Percentiles rank a stretch among this genome's conserved stretches.
Conservation (phyloP, 2,329 filamentous ascomycete genomes). For the Penicillium sp. region DNA sequence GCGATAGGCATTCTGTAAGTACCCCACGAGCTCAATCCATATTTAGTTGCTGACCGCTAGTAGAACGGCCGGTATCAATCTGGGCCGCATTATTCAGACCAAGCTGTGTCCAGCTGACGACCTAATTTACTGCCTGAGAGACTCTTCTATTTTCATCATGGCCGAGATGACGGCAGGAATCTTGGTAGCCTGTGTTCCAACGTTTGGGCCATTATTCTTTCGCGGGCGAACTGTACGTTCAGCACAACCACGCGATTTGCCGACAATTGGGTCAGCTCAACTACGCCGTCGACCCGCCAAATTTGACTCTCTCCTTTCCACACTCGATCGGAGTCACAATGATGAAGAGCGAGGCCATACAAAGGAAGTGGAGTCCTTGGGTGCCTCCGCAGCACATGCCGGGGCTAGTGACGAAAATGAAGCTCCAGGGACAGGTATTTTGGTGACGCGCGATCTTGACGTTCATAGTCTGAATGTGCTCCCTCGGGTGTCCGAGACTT, state of each 20-base stretch:
- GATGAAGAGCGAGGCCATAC: neutral
- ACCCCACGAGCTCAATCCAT: neutral
- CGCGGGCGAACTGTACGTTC: slow-evolving; percentile 9
- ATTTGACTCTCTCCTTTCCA: slow-evolving; percentile 3
- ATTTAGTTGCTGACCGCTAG: neutral
- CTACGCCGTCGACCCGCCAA: slow-evolving; percentile 2
- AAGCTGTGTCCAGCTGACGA: slow-evolving; percentile 7
- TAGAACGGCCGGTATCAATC: slow-evolving; percentile 15
- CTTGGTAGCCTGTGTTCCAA: slow-evolving; percentile 15
- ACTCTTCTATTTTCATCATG: slow-evolving; percentile 15
- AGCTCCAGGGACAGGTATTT: neutral
- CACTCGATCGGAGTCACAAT: neutral
- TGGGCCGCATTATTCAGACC: slow-evolving; percentile 16
- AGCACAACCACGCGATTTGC: slow-evolving; percentile 3
- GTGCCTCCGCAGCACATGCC: neutral
- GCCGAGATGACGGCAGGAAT: slow-evolving; percentile 17
- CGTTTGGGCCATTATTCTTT: slow-evolving; percentile 13
- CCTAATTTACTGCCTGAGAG: slow-evolving; percentile 10
- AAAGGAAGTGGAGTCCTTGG: neutral
- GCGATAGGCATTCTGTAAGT: slow-evolving; percentile 13
- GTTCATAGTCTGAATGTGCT: slow-evolving; percentile 4
- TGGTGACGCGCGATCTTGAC: slow-evolving; percentile 5
- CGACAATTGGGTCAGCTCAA: slow-evolving; percentile 8
- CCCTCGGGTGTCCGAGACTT: neutral
- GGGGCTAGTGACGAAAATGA: neutral